A percentile compares a stretch with the other conserved stretches of the same genome.
Conservation (phyloP, 257 asterid genomes). For the Rhazya stricta region DNA sequence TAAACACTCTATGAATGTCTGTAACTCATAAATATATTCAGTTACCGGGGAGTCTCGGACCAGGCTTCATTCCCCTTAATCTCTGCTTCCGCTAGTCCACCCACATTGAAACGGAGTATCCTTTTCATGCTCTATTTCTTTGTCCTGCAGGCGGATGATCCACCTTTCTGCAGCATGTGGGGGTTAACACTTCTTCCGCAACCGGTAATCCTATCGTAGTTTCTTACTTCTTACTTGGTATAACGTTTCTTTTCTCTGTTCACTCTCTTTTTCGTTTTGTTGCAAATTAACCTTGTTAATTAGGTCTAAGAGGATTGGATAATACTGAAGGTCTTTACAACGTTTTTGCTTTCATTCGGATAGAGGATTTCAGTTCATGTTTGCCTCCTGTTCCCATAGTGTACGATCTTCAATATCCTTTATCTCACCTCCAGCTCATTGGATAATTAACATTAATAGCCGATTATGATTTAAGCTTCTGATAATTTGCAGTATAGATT, state of each 20-base stretch:
- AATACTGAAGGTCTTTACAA: background rate
- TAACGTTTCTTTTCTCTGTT: background rate
- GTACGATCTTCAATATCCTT: no score
- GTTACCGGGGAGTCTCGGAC: constrained; percentile 40
- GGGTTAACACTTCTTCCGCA: background rate
- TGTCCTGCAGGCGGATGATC: background rate
- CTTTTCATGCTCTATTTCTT: background rate
- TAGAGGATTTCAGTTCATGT: constrained; percentile 7
- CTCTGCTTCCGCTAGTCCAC: constrained; percentile 5
- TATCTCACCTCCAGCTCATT: no score
- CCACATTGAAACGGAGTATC: background rate
- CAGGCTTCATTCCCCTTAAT: constrained; percentile 70
- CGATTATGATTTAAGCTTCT: background rate
- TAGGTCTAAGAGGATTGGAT: background rate
- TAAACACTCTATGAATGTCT: background rate
- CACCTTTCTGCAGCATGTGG: background rate
- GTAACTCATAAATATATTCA: background rate
- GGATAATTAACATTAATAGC: background rate
- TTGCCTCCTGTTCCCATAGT: no score
- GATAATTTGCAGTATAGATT: background rate
- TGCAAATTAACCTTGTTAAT: background rate
- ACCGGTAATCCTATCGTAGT: background rate
- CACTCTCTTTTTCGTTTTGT: background rate
- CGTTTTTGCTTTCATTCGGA: background rate
- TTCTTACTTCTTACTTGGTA: background rate